Evolutionary conservation across 139 green algal genomes (phyloP), one percentile per base, ranked within the genome.

Genomic region (Chlorella vulgaris): DNA sequence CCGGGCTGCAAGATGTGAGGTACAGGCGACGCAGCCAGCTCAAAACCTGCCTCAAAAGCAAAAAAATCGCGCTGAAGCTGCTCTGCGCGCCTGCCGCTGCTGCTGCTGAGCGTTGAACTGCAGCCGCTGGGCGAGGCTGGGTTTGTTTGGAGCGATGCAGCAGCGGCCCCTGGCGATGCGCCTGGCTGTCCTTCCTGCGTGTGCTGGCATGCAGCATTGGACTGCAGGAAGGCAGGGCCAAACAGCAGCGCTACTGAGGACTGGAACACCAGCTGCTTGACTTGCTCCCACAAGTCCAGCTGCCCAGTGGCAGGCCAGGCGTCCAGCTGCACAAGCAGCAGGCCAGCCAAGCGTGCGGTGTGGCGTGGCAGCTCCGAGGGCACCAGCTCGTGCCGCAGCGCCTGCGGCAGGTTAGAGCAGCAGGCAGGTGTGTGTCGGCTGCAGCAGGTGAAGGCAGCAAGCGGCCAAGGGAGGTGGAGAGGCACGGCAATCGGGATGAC

Each of bases 21-120:
- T 73, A 96, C 39, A 1, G 92, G 92, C 1, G 90, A 94, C 0
- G 92, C 92, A 1, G 91, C 91, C 42, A 95, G 67, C 87, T 96
- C 92, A 83, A 95, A 96, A 0, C 79, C 75, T 0, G 60, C 83
- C 51, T 96, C 91, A 88, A 95, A 95, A 0, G 36, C 38, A 13
- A 89, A 89, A 35, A 88, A 91, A 24, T 68, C 69, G 24, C 69
- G 7, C 43, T 67, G 78, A 80, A 92, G 40, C 2, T 22, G 47
- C 22, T 10, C 29, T 2, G 33, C 42, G 31, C 70, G 36, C 24
- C 35, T 24, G 53, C 60, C 40, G 60, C 24, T 39, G 51, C 58
- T 33, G 58, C 74, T 21, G 74, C 38, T 62, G 74, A n/a, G n/a
- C n/a, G n/a, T n/a, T n/a, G n/a, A n/a, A n/a, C n/a, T n/a, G n/a